phyloP scores from a whole-genome alignment of 2,329 filamentous ascomycete genomes.

The Alternaria metachromatica region DNA sequence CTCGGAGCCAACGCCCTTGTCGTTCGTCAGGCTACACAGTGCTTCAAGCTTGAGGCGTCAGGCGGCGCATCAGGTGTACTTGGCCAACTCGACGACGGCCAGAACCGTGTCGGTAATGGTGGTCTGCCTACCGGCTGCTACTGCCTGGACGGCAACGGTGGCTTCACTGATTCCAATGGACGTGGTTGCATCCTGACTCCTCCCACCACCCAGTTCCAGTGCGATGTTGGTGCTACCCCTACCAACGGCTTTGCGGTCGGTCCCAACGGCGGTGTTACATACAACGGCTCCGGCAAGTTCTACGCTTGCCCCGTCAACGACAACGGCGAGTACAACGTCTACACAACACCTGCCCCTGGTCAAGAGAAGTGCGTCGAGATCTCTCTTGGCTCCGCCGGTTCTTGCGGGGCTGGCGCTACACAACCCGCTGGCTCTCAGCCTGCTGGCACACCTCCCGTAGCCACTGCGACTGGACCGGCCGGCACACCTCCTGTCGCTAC shows the following conservation, averaged over 20 bases:
- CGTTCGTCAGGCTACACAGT: constrained; percentile 25
- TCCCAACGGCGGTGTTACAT: constrained; percentile 60
- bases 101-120: constrained; percentile 65
- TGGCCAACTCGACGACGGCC: constrained; percentile 67
- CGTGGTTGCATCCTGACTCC: constrained; percentile 69
- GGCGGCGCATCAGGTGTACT: constrained; percentile 56
- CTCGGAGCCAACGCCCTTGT: constrained; percentile 33
- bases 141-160: constrained; percentile 59
- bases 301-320: constrained; percentile 67
- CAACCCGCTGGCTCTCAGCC: neutral
- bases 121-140: constrained; percentile 58
- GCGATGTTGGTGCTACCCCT: constrained; percentile 59
- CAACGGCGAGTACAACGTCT: constrained; percentile 63
- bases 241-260: constrained; percentile 64
- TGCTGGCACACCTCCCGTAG: neutral
- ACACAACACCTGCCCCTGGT: constrained; percentile 51
- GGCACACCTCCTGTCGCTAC: neutral
- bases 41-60: constrained; percentile 24
- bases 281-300: constrained; percentile 61
- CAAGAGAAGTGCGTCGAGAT: constrained; percentile 60
- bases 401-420: constrained; percentile 24
- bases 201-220: constrained; percentile 66
- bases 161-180: constrained; percentile 61
- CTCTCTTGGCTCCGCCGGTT: constrained; percentile 46
- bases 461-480: neutral